Evolutionary conservation across 495 filamentous ascomycete genomes (phyloP), one percentile per base, ranked within the genome.

Genomic region (Acidomyces sp.): DNA sequence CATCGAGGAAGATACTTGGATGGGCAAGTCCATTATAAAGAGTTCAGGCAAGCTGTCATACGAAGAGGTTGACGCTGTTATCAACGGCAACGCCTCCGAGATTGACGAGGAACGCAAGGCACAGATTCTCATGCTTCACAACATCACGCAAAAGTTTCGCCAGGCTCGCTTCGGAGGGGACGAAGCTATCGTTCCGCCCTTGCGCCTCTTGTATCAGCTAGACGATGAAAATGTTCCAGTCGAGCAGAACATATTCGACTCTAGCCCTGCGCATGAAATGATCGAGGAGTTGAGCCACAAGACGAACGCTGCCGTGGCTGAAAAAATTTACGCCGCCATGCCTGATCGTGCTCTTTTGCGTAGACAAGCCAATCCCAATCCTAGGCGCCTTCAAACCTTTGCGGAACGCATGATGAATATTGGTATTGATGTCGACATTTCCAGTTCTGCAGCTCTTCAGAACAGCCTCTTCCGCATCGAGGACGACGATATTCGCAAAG

Each of bases 141-240:
- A 72, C 48, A 69, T 92, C 46, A 72, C 82, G 5, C 79, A 82
- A 43, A 93, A 87, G 57, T 90, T 94, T 70, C 80, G 85, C 26
- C 82, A 93, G 57, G 70, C 76, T 5, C 75, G 90, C 31, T 80
- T 90, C 46, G 82, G 82, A 34, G 78, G 85, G 38, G 78, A 78
- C 18, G 48, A 46, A 15, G 72, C 78, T 23, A 72, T 80, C 6
- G 81, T 93, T 45, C 81, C 87, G 15, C 75, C 87, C 33, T 73
- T 96, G 35, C 81, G 90, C 30, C 72, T 97, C 24, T 64, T 96
- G 27, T 81, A 93, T 56, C 82, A 90, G 58, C 74, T 95, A n/a
- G 92, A 97, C 52, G 90, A 97, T 49, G 90, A 97, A 67, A 95
- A 95, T 57, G 84, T 95, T 25, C 90, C 88, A 0, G 84, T 95